Base-by-base conservation (phyloP, 2,329 filamentous ascomycete genomes). In the Penicillium paneum region DNA sequence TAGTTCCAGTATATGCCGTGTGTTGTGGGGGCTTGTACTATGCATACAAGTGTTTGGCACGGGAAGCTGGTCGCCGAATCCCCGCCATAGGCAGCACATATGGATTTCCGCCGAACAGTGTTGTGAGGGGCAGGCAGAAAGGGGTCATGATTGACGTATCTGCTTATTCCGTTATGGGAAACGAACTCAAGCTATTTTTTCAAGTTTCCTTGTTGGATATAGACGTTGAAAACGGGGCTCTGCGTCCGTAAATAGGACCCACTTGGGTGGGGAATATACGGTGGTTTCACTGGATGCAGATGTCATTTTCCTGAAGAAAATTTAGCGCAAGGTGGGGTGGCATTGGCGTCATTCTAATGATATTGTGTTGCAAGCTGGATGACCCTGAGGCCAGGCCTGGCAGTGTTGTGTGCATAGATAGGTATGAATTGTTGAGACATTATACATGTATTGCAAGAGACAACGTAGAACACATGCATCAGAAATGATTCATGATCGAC, bases 131-230 rank as follows among this genome's bases (percentile, higher is more conserved):
- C 38, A 49, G 21, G 26, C 19, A 39, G 13, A 57, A 49, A 3
- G 21, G 24, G 32, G 47, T 17, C 28, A 55, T 15, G 60, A 58
- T 61, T 58, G 56, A 54, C 50, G 35, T 55, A 38, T 51, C 52
- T 45, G 48, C 42, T 21, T 8, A 21, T 19, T 48, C 11, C 35
- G 38, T 60, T 55, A 57, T 57, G 55, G 55, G 48, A 52, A 43
- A 42, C n/a, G n/a, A n/a, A n/a, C 28, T 34, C 24, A 43, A 32
- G 17, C 15, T 49, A 45, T 53, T 49, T 59, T 56, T 32, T 58
- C 53, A 52, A 54, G 29, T 55, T 61, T 26, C 52, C 56, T 55
- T 48, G 39, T 55, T 32, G 31, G 48, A 53, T 34, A 51, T 52
- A 49, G 55, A 15, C 10, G 31, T 48, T 36, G 41, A 34, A 38